Conservation (phyloP, 2,329 filamentous ascomycete species). For the Pleurostoma richardsiae region DNA sequence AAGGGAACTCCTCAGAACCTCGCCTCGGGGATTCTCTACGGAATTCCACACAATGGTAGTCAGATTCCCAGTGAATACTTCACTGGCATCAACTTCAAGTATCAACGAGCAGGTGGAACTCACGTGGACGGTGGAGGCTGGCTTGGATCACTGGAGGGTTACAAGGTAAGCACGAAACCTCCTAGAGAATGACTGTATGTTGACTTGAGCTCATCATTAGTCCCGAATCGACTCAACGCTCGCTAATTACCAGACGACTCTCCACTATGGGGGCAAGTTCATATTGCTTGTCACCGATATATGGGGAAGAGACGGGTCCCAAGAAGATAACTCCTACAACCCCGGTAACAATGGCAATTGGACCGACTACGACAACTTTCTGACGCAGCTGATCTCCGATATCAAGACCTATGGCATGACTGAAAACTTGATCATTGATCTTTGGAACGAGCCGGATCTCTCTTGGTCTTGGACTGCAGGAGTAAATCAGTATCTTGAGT, state of each 20-base stretch:
- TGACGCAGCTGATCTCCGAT: conserved; percentile 26
- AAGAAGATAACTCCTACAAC: conserved; percentile 19
- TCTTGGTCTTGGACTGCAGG: no score
- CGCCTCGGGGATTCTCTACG: conserved; percentile 16
- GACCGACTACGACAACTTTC: conserved; percentile 35
- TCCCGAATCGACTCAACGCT: conserved; percentile 34
- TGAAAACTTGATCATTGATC: conserved; percentile 35
- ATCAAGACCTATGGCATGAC: conserved; percentile 29
- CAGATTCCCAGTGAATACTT: conserved; percentile 12
- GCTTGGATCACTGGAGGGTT: conserved; percentile 9
- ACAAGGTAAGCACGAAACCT: conserved; percentile 1
- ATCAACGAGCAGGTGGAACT: conserved; percentile 13
- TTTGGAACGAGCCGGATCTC: conserved; percentile 50
- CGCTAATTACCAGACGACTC: conserved; percentile 37
- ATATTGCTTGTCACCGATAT: conserved; percentile 38
- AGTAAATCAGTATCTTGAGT: no score
- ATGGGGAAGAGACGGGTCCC: conserved; percentile 40
- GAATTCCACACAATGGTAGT: conserved; percentile 11
- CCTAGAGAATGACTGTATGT: no score
- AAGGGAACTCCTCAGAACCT: conserved; percentile 12
- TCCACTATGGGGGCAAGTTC: conserved; percentile 34
- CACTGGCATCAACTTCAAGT: conserved; percentile 12
- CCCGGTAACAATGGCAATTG: conserved; percentile 47
- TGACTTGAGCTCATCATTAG: no score
- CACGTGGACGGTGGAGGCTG: conserved; percentile 12